Conservation (phyloP, 169 alveolate species). For the Cryptosporidium xiaoi region DNA sequence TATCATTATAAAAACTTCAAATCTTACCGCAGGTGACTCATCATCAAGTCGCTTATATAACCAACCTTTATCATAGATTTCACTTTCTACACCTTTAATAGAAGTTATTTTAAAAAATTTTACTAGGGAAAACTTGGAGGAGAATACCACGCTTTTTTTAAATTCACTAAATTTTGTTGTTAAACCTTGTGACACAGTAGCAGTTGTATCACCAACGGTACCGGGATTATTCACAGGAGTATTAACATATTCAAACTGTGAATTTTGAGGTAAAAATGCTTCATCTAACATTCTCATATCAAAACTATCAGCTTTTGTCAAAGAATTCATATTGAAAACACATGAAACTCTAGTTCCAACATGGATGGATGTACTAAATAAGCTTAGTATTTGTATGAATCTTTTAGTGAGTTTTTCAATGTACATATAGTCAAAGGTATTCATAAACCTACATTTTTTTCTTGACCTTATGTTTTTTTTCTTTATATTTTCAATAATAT, state of each 20-base stretch:
- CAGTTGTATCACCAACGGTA: constrained; percentile 18
- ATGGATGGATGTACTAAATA: constrained; percentile 15
- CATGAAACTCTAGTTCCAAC: constrained; percentile 36
- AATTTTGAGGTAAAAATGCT: constrained; percentile 50
- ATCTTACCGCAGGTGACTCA: constrained; percentile 70
- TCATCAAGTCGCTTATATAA: constrained; percentile 45
- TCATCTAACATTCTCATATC: constrained; percentile 18
- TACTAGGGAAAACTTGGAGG: constrained; percentile 17
- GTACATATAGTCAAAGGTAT: not conserved
- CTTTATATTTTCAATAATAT: constrained; percentile 5
- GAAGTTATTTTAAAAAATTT: not conserved
- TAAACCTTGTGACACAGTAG: not conserved
- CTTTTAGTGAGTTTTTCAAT: constrained; percentile 5
- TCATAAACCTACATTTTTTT: not conserved
- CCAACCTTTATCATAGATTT: constrained; percentile 56
- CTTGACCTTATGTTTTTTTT: not conserved
- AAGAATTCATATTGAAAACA: constrained; percentile 3
- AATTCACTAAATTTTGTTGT: not conserved
- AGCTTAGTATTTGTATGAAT: constrained; percentile 39
- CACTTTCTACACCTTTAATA: constrained; percentile 11
- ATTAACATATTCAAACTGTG: constrained; percentile 6
- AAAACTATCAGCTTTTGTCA: constrained; percentile 1
- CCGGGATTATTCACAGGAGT: not conserved
- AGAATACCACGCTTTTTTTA: not conserved
- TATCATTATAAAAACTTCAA: constrained; percentile 47